Evolutionary conservation across 2,329 filamentous ascomycete genomes (phyloP).

Genomic region (Aspergillus floridensis): DNA sequence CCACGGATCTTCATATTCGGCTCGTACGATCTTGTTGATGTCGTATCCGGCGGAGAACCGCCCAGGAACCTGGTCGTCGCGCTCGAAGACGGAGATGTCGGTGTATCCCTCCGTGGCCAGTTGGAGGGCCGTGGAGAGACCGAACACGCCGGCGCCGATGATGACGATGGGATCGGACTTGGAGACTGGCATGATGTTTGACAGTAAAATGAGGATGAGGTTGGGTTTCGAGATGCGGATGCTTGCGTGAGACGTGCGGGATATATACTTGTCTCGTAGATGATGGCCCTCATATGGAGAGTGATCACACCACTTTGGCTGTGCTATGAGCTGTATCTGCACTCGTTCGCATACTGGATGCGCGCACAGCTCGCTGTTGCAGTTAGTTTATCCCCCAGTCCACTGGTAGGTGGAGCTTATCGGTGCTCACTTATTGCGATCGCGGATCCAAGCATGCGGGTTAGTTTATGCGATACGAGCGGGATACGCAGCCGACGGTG

Average conservation of each 20-base stretch:
- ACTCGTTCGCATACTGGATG: background rate
- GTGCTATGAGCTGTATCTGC: too few relatives aligned
- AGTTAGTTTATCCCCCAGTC: too few relatives aligned
- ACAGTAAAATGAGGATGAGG: too few relatives aligned
- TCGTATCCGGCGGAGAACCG: slow-evolving; percentile 57
- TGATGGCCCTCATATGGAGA: too few relatives aligned
- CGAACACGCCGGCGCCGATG: slow-evolving; percentile 51
- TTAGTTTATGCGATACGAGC: slow-evolving; percentile 2
- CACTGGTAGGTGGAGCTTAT: too few relatives aligned
- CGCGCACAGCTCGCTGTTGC: background rate
- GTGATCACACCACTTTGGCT: too few relatives aligned
- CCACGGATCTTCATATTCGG: slow-evolving; percentile 58
- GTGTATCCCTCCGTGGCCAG: slow-evolving; percentile 46
- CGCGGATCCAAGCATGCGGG: background rate
- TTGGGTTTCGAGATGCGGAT: too few relatives aligned
- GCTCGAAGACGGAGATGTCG: slow-evolving; percentile 51
- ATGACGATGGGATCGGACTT: slow-evolving; percentile 28
- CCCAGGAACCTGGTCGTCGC: slow-evolving; percentile 47
- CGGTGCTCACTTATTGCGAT: too few relatives aligned
- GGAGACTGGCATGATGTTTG: background rate
- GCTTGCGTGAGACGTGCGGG: too few relatives aligned
- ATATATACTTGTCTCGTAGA: too few relatives aligned
- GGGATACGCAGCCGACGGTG: too few relatives aligned
- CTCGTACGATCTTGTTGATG: slow-evolving; percentile 61
- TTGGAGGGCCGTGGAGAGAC: slow-evolving; percentile 51